Evolutionary conservation across 2,329 filamentous ascomycete species (phyloP).

Genomic region (Fusarium begoniae): DNA sequence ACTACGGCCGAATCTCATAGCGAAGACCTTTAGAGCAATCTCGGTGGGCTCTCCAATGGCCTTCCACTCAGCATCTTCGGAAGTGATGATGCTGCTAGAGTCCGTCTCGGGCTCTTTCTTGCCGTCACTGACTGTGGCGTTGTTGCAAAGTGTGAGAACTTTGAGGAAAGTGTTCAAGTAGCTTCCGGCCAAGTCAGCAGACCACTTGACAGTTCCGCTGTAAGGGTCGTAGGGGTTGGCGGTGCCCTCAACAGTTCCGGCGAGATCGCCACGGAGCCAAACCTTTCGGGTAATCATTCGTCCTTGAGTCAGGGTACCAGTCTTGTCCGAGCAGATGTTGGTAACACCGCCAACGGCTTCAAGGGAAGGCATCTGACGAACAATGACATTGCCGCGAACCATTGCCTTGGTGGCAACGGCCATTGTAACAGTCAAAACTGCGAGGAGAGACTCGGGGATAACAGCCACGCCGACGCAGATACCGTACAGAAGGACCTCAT

Average conservation of each 20-base stretch:
- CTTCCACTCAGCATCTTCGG: conserved; percentile 60
- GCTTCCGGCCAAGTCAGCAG: conserved; percentile 51
- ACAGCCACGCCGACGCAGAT: conserved; percentile 71
- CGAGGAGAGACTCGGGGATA: conserved; percentile 73
- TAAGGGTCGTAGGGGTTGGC: conserved; percentile 70
- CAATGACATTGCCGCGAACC: conserved; percentile 71
- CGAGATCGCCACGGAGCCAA: conserved; percentile 65
- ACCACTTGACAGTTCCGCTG: conserved; percentile 61
- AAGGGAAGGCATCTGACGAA: conserved; percentile 70
- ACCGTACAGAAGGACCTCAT: conserved; percentile 68
- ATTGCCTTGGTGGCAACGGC: conserved; percentile 72
- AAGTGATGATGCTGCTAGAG: conserved; percentile 58
- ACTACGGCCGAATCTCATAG: conserved; percentile 70
- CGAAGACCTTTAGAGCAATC: conserved; percentile 78
- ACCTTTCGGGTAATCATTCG: conserved; percentile 73
- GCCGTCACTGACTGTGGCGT: conserved; percentile 59
- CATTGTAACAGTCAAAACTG: conserved; percentile 77
- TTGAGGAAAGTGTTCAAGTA: conserved; percentile 59
- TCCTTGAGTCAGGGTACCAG: conserved; percentile 72
- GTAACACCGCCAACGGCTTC: conserved; percentile 76
- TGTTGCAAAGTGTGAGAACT: conserved; percentile 70
- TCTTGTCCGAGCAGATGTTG: conserved; percentile 77
- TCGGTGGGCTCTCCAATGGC: conserved; percentile 76
- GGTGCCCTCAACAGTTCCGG: conserved; percentile 62
- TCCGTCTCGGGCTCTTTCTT: conserved; percentile 59